Conservation (phyloP, 225 moss, liverwort and hornwort genomes). For the Sphagnum tenellum region DNA sequence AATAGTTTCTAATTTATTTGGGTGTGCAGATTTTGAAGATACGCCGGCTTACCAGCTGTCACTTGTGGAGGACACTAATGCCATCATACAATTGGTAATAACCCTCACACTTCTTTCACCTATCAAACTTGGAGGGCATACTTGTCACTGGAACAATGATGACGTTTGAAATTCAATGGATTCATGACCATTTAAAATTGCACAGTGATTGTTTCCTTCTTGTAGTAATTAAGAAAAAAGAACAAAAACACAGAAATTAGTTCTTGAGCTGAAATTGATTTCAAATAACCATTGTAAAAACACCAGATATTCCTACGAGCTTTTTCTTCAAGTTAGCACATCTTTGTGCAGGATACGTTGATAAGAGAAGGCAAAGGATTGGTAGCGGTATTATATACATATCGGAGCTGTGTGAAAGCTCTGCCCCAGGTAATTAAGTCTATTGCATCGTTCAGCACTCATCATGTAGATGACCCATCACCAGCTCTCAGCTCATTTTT, state of each 20-base stretch:
- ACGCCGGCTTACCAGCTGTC: constrained; percentile 57
- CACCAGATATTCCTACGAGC: neutral
- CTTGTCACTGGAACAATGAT: neutral
- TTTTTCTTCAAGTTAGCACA: neutral
- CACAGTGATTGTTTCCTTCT: neutral
- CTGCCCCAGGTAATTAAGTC: constrained; percentile 37
- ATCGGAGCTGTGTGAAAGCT: constrained; percentile 57
- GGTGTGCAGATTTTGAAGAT: constrained; percentile 46
- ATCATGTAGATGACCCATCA: neutral
- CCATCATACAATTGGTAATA: constrained; percentile 49
- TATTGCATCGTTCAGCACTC: neutral
- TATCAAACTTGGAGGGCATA: neutral
- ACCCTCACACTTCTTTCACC: neutral
- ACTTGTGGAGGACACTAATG: constrained; percentile 45
- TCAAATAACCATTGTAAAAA: too few species aligned
- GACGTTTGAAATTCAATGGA: neutral
- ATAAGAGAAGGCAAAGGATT: constrained; percentile 41
- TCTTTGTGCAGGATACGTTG: constrained; percentile 26
- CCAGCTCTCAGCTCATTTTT: neutral
- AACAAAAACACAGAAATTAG: too few species aligned
- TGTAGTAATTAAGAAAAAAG: neutral
- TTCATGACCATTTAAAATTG: neutral
- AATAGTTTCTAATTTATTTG: too few species aligned
- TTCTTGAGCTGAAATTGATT: too few species aligned
- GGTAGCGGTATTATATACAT: constrained; percentile 50